Evolutionary conservation across 345 rosid genomes (phyloP).

Genomic region (Heritiera fomes): DNA sequence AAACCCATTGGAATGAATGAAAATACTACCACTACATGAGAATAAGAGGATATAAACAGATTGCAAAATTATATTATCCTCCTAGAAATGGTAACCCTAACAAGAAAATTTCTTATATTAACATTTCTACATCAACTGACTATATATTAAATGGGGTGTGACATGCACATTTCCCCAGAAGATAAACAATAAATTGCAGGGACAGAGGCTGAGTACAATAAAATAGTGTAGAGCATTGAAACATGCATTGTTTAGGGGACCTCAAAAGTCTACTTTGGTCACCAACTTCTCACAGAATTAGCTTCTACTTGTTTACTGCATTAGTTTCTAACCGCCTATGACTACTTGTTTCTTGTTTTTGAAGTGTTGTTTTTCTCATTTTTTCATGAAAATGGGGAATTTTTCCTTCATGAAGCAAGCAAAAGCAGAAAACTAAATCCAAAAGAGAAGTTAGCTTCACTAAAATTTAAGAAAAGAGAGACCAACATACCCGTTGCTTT

Average conservation of each 20-base stretch:
- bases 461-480: not conserved
- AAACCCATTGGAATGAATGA: not conserved
- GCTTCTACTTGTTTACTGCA: constrained; percentile 17
- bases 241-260: constrained; percentile 27
- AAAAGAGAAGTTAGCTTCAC: constrained; percentile 4
- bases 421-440: constrained; percentile 2
- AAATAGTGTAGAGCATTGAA: constrained; percentile 33
- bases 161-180: constrained; percentile 39
- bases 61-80: not conserved
- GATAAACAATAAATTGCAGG: constrained; percentile 14
- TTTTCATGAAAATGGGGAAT: not conserved
- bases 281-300: constrained; percentile 12
- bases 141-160: not conserved
- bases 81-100: not conserved
- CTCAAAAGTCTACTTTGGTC: constrained; percentile 18
- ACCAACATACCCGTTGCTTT: constrained; percentile 17
- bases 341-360: not conserved
- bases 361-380: not conserved
- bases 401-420: constrained; percentile 11
- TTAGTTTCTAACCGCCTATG: not conserved
- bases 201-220: constrained; percentile 30
- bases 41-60: not conserved
- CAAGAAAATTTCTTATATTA: not conserved
- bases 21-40: not conserved
- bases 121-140: not conserved